Evolutionary conservation across 2,329 filamentous ascomycete species (phyloP).

Genomic region (Rhynchosporium secalis): DNA sequence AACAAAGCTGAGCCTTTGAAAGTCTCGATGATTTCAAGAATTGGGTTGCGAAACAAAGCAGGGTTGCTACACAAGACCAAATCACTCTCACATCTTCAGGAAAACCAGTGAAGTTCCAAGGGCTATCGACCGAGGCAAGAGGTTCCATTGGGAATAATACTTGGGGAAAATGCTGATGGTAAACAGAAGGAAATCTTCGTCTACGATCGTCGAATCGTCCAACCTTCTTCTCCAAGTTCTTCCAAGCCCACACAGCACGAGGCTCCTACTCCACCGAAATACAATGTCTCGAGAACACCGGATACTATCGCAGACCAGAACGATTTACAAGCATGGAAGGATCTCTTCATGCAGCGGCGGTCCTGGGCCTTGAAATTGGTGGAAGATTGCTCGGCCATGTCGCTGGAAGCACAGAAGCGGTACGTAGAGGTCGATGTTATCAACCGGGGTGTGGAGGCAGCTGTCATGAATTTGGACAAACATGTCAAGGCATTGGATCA

Average conservation of each 20-base stretch:
- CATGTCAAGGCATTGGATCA: constrained; percentile 71
- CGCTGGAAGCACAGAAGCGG: constrained; percentile 60
- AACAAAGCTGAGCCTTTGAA: constrained; percentile 29
- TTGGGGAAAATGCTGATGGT: constrained; percentile 25
- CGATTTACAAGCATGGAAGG: constrained; percentile 83
- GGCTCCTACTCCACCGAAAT: constrained; percentile 53
- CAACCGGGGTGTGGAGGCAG: constrained; percentile 77
- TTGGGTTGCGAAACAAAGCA: constrained; percentile 74
- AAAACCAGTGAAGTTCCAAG: constrained; percentile 52
- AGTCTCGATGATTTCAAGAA: constrained; percentile 82
- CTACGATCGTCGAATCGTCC: constrained; percentile 79
- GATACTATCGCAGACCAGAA: constrained; percentile 79
- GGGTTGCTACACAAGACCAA: constrained; percentile 75
- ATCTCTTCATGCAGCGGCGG: constrained; percentile 77
- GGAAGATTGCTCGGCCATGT: constrained; percentile 67
- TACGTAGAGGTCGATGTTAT: constrained; percentile 76
- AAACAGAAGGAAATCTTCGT: constrained; percentile 82
- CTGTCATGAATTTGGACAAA: constrained; percentile 78
- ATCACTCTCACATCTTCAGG: constrained; percentile 85
- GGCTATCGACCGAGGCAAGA: constrained; percentile 74
- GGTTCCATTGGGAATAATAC: background rate
- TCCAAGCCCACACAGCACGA: constrained; percentile 49
- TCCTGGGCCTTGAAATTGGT: constrained; percentile 75
- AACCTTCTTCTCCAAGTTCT: constrained; percentile 51
- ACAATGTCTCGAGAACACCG: constrained; percentile 66